These are phyloP conservation scores for Effrenium voratum DNA, from an alignment of 73 alveolate genomes.

Conservation along the genomic window DNA sequence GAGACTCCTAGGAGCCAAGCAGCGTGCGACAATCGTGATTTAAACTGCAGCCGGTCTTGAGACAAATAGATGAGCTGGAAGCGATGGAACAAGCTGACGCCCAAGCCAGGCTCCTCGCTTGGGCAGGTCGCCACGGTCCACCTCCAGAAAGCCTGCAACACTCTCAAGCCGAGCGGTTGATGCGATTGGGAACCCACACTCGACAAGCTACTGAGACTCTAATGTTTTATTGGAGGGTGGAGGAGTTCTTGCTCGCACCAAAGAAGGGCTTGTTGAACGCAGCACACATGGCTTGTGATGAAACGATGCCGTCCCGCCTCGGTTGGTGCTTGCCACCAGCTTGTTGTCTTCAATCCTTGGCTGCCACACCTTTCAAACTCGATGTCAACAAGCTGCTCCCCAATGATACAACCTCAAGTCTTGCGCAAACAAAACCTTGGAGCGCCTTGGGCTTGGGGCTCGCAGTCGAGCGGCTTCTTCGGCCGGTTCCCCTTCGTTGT, in stretches of 20 bases:
- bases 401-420: not conserved
- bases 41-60: too few species aligned
- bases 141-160: slow-evolving; percentile 59
- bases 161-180: not conserved
- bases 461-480: slow-evolving; percentile 1
- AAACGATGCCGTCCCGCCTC: too few species aligned
- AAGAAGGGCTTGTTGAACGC: too few species aligned
- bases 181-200: not conserved
- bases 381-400: not conserved
- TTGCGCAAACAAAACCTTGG: not conserved
- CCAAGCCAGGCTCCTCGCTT: slow-evolving; percentile 30
- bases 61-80: too few species aligned
- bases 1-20: slow-evolving; percentile 1
- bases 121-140: slow-evolving; percentile 86
- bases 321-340: slow-evolving; percentile 43
- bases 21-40: not conserved
- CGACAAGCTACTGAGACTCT: not conserved
- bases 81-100: not conserved
- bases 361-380: not conserved
- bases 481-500: slow-evolving; percentile 86
- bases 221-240: not conserved
- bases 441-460: not conserved
- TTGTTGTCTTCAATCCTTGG: slow-evolving; percentile 67
- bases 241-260: not conserved
- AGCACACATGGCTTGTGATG: too few species aligned